phyloP scores from a whole-genome alignment of 1,284 basidiomycete genomes.

The Ceratobasidium sp. region DNA sequence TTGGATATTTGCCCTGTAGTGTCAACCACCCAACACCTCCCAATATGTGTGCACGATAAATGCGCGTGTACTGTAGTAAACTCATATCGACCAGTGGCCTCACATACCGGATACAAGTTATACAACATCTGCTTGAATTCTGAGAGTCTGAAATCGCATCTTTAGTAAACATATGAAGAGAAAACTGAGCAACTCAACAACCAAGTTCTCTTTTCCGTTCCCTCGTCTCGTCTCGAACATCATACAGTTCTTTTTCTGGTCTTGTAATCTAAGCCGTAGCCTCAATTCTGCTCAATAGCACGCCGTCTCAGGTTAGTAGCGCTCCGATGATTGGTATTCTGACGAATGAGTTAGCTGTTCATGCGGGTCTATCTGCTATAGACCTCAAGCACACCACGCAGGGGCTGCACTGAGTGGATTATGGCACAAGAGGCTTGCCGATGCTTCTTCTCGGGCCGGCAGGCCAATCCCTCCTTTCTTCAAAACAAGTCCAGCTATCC shows the following conservation, averaged over 20 bases:
- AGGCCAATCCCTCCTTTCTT: not conserved
- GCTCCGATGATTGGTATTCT: not conserved
- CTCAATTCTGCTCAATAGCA: not conserved
- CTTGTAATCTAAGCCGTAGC: not conserved
- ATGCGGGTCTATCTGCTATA: not conserved
- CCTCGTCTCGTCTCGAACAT: not conserved
- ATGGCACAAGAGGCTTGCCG: not conserved
- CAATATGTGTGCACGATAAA: not conserved
- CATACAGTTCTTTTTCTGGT: not conserved
- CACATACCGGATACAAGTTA: too few species aligned
- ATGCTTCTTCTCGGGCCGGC: not conserved
- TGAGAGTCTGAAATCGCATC: not conserved
- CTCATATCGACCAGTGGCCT: not conserved
- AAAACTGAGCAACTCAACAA: not conserved
- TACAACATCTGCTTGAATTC: not conserved
- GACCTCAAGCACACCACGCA: not conserved
- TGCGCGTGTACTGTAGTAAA: constrained; percentile 3
- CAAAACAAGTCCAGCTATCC: not conserved
- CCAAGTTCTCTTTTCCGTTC: not conserved
- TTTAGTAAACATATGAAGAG: constrained; percentile 1
- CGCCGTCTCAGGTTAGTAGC: constrained; percentile 9
- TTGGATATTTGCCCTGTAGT: constrained; percentile 5
- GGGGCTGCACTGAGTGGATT: not conserved
- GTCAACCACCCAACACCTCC: not conserved
- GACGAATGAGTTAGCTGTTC: not conserved